phyloP scores from a whole-genome alignment of 192 early-diverging fungal genomes.

The Entomortierella lignicola region DNA sequence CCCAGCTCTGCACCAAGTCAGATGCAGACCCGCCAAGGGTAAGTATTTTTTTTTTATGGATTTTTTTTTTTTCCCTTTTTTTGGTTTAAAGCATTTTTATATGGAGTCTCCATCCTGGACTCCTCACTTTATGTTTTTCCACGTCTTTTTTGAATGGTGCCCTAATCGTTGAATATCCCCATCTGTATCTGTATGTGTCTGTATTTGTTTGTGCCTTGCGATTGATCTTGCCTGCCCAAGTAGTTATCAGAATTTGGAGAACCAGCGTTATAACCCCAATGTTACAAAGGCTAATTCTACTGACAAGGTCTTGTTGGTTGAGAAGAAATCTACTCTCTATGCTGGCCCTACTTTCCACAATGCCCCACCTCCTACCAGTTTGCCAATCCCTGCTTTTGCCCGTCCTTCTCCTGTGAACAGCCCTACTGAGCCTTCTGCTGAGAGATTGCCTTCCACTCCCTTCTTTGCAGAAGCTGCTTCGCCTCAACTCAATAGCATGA shows the following conservation, averaged over 20 bases:
- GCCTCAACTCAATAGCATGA: slow-evolving; percentile 41
- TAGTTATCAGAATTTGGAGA: slow-evolving; percentile 12
- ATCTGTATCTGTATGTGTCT: not conserved
- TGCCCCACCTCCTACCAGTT: slow-evolving; percentile 62
- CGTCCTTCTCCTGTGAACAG: slow-evolving; percentile 23
- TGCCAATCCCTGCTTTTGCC: slow-evolving; percentile 63
- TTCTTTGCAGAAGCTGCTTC: slow-evolving; percentile 43
- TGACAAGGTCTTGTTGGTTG: slow-evolving; percentile 16
- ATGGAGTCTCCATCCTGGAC: not conserved
- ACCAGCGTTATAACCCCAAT: not conserved
- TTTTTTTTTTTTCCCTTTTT: not conserved
- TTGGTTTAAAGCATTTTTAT: not conserved
- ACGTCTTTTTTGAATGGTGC: not conserved
- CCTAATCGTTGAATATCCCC: not conserved
- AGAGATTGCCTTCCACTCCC: slow-evolving; percentile 14
- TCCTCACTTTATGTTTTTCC: not conserved
- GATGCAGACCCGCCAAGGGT: slow-evolving; percentile 17
- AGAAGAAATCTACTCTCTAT: slow-evolving; percentile 54
- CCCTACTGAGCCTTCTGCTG: slow-evolving; percentile 24
- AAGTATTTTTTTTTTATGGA: not conserved
- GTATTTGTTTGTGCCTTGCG: not conserved
- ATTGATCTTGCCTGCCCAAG: not conserved
- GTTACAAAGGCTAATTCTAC: slow-evolving; percentile 6
- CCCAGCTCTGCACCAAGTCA: slow-evolving; percentile 31
- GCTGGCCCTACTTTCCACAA: slow-evolving; percentile 71